A percentile compares a stretch with the other conserved stretches of the same genome.
Evolutionary conservation across 2,329 filamentous ascomycete genomes (phyloP).

Genomic region (Lojkania enalia): DNA sequence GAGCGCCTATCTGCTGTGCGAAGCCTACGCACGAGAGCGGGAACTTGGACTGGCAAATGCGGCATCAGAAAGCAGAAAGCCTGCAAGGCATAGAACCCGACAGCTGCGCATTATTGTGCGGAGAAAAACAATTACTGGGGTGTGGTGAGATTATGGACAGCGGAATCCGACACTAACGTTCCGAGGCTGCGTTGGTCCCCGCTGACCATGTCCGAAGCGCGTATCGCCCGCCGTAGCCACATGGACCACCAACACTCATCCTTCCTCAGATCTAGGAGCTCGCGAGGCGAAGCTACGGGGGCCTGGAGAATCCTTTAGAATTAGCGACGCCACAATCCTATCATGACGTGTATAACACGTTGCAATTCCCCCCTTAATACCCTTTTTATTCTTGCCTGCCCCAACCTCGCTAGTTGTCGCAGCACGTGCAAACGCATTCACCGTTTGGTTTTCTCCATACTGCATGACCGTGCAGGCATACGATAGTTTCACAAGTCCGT

Average conservation of each 20-base stretch:
- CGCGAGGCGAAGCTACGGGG: background rate
- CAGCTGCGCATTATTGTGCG: too few relatives aligned
- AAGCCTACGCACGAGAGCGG: background rate
- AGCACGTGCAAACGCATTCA: constrained; percentile 1
- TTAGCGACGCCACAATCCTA: background rate
- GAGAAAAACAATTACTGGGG: background rate
- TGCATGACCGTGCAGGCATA: background rate
- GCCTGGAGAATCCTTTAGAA: background rate
- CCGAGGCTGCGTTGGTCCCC: background rate
- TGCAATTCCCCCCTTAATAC: background rate
- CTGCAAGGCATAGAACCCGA: background rate
- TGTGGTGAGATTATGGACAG: background rate
- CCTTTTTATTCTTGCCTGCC: too few relatives aligned
- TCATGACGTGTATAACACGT: background rate
- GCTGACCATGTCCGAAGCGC: background rate
- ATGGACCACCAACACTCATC: background rate
- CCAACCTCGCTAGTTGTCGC: too few relatives aligned
- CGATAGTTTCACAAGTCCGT: background rate
- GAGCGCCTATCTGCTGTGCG: background rate
- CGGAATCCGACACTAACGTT: background rate
- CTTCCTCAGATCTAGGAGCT: background rate
- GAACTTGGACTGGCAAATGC: too few relatives aligned
- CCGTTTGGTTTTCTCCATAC: background rate
- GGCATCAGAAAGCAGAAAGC: too few relatives aligned
- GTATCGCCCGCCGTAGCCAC: background rate